A percentile compares a stretch with the other conserved stretches of the same genome.
These are phyloP conservation scores for Taiozyma sp. DNA, from an alignment of 1,139 yeast genomes.

Conservation along the genomic window DNA sequence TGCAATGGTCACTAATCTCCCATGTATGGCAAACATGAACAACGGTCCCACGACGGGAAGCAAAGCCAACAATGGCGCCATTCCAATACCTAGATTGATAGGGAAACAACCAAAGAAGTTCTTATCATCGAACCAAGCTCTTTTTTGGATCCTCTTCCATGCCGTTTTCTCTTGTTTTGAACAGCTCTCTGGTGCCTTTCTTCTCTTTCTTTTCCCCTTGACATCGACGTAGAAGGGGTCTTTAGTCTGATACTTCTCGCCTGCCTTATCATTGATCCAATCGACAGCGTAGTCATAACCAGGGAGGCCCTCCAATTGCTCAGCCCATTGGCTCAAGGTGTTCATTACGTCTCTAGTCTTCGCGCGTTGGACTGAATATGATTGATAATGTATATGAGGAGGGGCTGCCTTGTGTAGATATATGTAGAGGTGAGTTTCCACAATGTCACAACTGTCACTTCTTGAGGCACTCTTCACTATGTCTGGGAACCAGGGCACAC, in stretches of 20 bases:
- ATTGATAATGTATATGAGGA: background rate
- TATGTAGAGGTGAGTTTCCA: too few relatives aligned
- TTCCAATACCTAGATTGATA: conserved; percentile 71
- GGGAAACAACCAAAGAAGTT: conserved; percentile 76
- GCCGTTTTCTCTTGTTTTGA: conserved; percentile 57
- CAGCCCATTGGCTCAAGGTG: conserved; percentile 14
- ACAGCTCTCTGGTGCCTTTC: conserved; percentile 53
- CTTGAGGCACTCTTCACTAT: background rate
- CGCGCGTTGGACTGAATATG: background rate
- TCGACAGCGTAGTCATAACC: conserved; percentile 52
- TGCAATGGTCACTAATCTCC: conserved; percentile 56
- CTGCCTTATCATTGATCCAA: conserved; percentile 60
- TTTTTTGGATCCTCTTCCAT: conserved; percentile 67
- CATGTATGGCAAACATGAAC: conserved; percentile 72
- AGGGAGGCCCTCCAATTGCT: conserved; percentile 45
- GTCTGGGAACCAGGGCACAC: background rate
- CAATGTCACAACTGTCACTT: background rate
- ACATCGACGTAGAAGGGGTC: conserved; percentile 64
- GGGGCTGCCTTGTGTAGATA: too few relatives aligned
- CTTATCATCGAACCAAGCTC: conserved; percentile 84
- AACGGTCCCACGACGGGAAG: conserved; percentile 80
- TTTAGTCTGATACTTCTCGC: conserved; percentile 50
- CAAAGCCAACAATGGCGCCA: conserved; percentile 62
- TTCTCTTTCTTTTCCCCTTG: conserved; percentile 45
- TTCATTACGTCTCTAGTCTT: conserved; percentile 11